Evolutionary conservation across 164 flowering plant genomes (phyloP), one percentile per base, ranked within the genome.

Genomic region (Kalanchoe fedtschenkoi): DNA sequence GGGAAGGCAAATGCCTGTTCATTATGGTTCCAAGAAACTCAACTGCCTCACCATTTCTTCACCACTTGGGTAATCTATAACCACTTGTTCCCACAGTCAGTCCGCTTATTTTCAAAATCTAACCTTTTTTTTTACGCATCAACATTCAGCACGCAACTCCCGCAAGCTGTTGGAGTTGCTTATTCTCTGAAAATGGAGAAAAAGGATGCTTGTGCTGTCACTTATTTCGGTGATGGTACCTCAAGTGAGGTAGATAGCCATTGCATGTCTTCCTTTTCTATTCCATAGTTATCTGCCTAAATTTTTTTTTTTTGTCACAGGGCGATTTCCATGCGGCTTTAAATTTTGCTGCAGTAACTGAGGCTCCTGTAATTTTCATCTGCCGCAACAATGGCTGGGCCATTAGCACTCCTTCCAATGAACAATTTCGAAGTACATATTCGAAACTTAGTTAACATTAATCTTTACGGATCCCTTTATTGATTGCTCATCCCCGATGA

Each of bases 1-100:
- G 80, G 97, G 96, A 34, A 71, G 93, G 62, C 98, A 91, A 65
- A 91, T 91, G 96, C 96, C 96, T 4, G 74, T 87, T 37, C 98
- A 91, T 68, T 87, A 87, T 66, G 92, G 95, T 1, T 81, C 89
- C 38, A 80, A 72, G 1, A 77, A 75, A 69, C 83, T 41, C 62
- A 86, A 84, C 53, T 84, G 69, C 75, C 54, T 86, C 64, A 84
- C 92, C 3, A 57, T 86, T 30, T 84, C 92, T 38, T 81, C 92
- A 37, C 79, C 92, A 24, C 67, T 86, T 5, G 83, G 82, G 92
- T 84, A 79, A 77, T 81, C 17, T 17, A 19, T 17, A 21, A 3
- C 11, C 14, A 24, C 5, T 0, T 47, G 22, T 47, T 21, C 10
- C 54, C 29, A 8, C 5, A 21, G 32, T 10, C 30, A 24, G 30